Evolutionary conservation across 306 rosid genomes (phyloP).

Genomic region (Vicia villosa): DNA sequence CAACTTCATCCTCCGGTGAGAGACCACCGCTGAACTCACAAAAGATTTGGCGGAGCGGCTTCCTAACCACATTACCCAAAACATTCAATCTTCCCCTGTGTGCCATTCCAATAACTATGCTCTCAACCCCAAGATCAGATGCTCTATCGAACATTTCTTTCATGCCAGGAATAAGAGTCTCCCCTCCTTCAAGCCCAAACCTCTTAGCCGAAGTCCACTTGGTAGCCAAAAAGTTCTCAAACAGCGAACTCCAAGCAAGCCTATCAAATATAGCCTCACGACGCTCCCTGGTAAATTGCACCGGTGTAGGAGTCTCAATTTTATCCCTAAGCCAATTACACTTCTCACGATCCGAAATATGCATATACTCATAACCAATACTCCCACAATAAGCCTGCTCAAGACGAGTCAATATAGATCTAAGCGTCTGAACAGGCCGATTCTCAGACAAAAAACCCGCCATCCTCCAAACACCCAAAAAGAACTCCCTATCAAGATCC

Average conservation of each 20-base stretch:
- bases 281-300: slow-evolving; percentile 68
- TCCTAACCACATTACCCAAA: slow-evolving; percentile 88
- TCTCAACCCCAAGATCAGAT: slow-evolving; percentile 96
- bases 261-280: slow-evolving; percentile 89
- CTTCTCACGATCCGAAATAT: slow-evolving; percentile 78
- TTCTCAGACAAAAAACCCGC: slow-evolving; percentile 96
- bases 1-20: slow-evolving; percentile 84
- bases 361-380: slow-evolving; percentile 96
- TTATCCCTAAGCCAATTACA: slow-evolving; percentile 92
- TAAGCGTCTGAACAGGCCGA: slow-evolving; percentile 90
- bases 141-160: slow-evolving; percentile 92
- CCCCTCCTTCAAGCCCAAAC: slow-evolving; percentile 95
- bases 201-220: slow-evolving; percentile 95
- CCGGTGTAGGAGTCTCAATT: slow-evolving; percentile 82
- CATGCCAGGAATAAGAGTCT: slow-evolving; percentile 95
- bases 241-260: slow-evolving; percentile 90
- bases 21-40: slow-evolving; percentile 85
- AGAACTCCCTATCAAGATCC: slow-evolving; percentile 95
- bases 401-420: slow-evolving; percentile 86
- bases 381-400: slow-evolving; percentile 98
- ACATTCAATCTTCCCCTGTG: slow-evolving; percentile 89
- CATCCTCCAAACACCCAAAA: slow-evolving; percentile 96
- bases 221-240: slow-evolving; percentile 91
- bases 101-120: slow-evolving; percentile 94
- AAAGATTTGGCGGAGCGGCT: slow-evolving; percentile 91